Conservation (phyloP, 2,329 filamentous ascomycete genomes). For the Paecilomyces dactylethromorphus region DNA sequence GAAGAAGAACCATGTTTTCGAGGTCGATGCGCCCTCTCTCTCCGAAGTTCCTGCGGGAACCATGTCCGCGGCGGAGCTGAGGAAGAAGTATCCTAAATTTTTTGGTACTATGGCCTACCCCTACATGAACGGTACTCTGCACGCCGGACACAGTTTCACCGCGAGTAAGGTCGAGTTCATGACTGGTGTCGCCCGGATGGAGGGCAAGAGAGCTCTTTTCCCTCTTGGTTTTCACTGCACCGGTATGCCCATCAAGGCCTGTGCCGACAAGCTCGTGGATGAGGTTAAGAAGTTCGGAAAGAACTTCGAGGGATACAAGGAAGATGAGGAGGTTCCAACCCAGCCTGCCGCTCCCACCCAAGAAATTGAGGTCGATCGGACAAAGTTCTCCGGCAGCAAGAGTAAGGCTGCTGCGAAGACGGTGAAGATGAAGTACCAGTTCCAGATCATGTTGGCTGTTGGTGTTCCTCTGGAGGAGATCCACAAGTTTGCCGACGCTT, state of each 20-base stretch:
- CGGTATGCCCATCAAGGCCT: conserved; percentile 96
- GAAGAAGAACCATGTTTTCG: conserved; percentile 71
- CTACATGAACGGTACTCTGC: conserved; percentile 82
- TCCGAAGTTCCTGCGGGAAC: conserved; percentile 70
- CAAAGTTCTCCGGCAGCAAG: conserved; percentile 90
- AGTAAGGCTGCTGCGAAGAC: conserved; percentile 86
- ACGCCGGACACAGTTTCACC: conserved; percentile 89
- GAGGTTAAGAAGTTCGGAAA: conserved; percentile 86
- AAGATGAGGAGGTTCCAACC: conserved; percentile 49
- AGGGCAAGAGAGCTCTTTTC: conserved; percentile 79
- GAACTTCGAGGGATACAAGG: conserved; percentile 72
- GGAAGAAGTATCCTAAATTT: conserved; percentile 81
- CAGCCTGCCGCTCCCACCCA: conserved; percentile 56
- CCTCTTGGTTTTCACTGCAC: conserved; percentile 95
- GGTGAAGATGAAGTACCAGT: conserved; percentile 91
- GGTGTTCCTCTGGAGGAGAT: conserved; percentile 86
- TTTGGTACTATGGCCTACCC: conserved; percentile 73
- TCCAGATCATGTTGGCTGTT: conserved; percentile 87
- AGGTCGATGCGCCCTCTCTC: conserved; percentile 75
- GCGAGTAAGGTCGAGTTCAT: conserved; percentile 90
- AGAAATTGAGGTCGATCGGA: conserved; percentile 69
- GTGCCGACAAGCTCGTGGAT: conserved; percentile 85
- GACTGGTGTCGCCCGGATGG: conserved; percentile 79
- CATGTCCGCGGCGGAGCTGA: conserved; percentile 67
- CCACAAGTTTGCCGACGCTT: conserved; percentile 85